Base-by-base conservation (phyloP, 352 stramenopile genomes). In the Phytophthora ramorum region DNA sequence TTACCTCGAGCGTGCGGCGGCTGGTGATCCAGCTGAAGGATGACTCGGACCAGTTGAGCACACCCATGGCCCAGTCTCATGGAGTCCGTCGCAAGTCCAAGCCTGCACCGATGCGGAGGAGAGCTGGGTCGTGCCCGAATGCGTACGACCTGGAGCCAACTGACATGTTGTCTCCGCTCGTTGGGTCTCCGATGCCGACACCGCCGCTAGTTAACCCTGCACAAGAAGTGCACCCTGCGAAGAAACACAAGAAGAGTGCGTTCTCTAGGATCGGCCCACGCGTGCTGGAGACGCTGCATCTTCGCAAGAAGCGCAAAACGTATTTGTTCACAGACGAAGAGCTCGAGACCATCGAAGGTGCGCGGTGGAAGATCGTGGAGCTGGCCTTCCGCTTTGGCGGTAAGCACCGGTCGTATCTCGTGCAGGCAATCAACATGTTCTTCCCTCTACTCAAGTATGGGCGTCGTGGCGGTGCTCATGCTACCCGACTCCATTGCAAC, bases 391-490 rank as follows among this genome's bases (percentile, higher is more conserved):
- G 87, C 37, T 96, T 93, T 54, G 87, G 87, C 20, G 87, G 87
- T 52, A 90, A 93, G 57, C 85, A 96, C 47, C 83, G 87, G 0
- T 89, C 86, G 53, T 94, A 96, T 53, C 62, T 96, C 51, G 87
- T 94, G n/a, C 84, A 96, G 48, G 85, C 87, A 8, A 76, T 96
- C 49, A 96, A 96, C 54, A 94, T 92, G 83, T 94, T 96, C 55
- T 88, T 85, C 58, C 84, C 85, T 17, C 50, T 96, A 41, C 64
- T 83, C 32, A 96, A 96, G 63, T 96, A 92, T 63, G 87, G 87
- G 4, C 84, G 87, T 17, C 83, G 83, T 40, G 87, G 87, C 9
- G 83, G 78, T 16, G 81, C 82, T 0, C 87, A 96, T 48, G 47
- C 75, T 13, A 96, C 87, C 19, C 71, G 84, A 16, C 75, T 96